Percentiles rank a stretch among this genome's conserved stretches.
Evolutionary conservation across 73 alveolate species (phyloP).

Genomic region (Tetrahymena elliotti): DNA sequence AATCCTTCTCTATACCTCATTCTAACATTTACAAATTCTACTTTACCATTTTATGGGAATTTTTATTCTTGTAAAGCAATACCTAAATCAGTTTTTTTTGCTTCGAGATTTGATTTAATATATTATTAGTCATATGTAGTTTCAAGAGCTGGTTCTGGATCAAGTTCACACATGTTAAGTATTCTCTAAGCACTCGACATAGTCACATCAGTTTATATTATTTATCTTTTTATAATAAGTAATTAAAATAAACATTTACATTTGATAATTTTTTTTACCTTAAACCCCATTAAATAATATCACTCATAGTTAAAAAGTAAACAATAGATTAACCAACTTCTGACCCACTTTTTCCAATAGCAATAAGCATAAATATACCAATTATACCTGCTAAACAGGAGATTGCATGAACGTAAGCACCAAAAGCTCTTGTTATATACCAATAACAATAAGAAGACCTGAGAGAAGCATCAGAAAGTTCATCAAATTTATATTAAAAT

Average conservation of each 20-base stretch:
- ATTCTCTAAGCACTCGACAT: background rate
- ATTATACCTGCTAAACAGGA: background rate
- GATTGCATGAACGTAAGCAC: background rate
- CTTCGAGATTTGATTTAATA: background rate
- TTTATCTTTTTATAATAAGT: background rate
- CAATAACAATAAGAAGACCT: background rate
- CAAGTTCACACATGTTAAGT: background rate
- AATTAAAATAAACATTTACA: background rate
- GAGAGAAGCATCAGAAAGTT: background rate
- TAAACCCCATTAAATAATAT: background rate
- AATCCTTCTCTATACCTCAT: constrained; percentile 32
- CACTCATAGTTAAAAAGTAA: background rate
- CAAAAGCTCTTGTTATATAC: background rate
- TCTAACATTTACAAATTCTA: background rate
- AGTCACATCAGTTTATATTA: background rate
- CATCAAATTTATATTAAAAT: background rate
- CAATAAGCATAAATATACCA: background rate
- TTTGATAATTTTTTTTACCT: background rate
- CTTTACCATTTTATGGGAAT: constrained; percentile 6
- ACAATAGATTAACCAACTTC: background rate
- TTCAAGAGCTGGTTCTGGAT: background rate
- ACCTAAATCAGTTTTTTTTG: background rate
- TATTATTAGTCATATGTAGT: background rate
- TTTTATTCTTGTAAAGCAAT: background rate
- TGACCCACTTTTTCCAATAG: background rate